A percentile compares a stretch with the other conserved stretches of the same genome.
phyloP scores from a whole-genome alignment of 2,329 filamentous ascomycete species.

The Nigrograna mackinnonii region DNA sequence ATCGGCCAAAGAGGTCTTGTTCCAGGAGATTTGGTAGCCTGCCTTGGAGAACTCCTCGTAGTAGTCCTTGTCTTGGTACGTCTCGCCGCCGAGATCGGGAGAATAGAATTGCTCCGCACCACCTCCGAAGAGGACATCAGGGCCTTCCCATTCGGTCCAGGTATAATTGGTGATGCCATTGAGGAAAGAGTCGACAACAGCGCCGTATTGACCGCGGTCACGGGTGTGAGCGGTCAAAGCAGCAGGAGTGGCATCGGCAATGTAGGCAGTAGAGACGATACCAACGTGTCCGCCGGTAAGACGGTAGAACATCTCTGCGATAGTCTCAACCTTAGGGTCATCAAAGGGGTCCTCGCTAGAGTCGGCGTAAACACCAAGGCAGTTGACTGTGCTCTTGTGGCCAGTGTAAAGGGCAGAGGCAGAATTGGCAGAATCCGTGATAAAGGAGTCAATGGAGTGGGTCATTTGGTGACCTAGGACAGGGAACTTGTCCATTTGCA shows the following conservation, averaged over 20 bases:
- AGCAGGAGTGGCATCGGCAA: constrained; percentile 82
- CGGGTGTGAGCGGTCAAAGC: constrained; percentile 66
- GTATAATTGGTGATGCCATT: constrained; percentile 79
- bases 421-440: constrained; percentile 85
- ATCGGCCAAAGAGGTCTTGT: constrained; percentile 70
- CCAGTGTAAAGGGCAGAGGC: constrained; percentile 81
- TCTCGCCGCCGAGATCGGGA: constrained; percentile 57
- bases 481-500: constrained; percentile 82
- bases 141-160: constrained; percentile 74
- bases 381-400: constrained; percentile 83
- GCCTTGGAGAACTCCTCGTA: constrained; percentile 70
- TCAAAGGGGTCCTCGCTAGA: constrained; percentile 74
- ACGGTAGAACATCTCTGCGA: constrained; percentile 76
- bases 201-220: constrained; percentile 68
- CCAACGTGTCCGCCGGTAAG: constrained; percentile 64
- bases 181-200: constrained; percentile 75
- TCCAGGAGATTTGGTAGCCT: constrained; percentile 72
- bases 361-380: constrained; percentile 80
- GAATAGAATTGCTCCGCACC: constrained; percentile 79
- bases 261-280: constrained; percentile 77
- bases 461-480: constrained; percentile 89
- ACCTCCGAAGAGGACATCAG: constrained; percentile 81
- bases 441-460: constrained; percentile 82
- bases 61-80: constrained; percentile 74
- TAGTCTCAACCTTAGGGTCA: constrained; percentile 84